phyloP scores from a whole-genome alignment of 495 filamentous ascomycete species.

The Neurospora sp. region DNA sequence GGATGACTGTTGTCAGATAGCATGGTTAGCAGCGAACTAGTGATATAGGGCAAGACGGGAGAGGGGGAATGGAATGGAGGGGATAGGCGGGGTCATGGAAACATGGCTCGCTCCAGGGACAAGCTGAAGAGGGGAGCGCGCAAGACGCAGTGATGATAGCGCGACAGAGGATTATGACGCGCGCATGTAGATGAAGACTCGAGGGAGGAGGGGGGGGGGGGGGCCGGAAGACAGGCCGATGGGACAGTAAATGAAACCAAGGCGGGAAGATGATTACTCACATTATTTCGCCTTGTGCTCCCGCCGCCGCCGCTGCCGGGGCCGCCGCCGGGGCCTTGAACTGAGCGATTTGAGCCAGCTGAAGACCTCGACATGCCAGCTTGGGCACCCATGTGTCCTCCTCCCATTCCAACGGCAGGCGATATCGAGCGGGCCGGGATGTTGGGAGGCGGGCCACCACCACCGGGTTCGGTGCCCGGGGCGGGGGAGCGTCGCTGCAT shows the following conservation, averaged over 20 bases:
- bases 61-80: not conserved
- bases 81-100: not conserved
- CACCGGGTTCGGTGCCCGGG: constrained; percentile 35
- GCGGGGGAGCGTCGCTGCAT: constrained; percentile 35
- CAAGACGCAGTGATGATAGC: not conserved
- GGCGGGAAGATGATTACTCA: constrained; percentile 28
- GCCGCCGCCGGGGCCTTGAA: constrained; percentile 14
- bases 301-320: constrained; percentile 15
- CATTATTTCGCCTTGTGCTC: constrained; percentile 38
- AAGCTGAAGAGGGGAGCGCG: not conserved
- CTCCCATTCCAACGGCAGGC: constrained; percentile 21
- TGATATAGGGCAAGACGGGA: not conserved
- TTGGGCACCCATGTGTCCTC: constrained; percentile 9
- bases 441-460: constrained; percentile 22
- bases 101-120: not conserved
- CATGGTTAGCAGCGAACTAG: constrained; percentile 12
- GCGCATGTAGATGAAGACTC: constrained; percentile 4
- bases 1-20: constrained; percentile 26
- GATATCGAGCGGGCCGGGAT: constrained; percentile 33
- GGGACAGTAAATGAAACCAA: not conserved
- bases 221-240: constrained; percentile 1
- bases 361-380: constrained; percentile 29
- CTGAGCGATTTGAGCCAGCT: constrained; percentile 23
- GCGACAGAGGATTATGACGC: not conserved
- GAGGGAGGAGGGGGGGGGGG: not conserved